Conservation (phyloP, 2,329 filamentous ascomycete genomes). For the Ophiostoma novo-ulmi region DNA sequence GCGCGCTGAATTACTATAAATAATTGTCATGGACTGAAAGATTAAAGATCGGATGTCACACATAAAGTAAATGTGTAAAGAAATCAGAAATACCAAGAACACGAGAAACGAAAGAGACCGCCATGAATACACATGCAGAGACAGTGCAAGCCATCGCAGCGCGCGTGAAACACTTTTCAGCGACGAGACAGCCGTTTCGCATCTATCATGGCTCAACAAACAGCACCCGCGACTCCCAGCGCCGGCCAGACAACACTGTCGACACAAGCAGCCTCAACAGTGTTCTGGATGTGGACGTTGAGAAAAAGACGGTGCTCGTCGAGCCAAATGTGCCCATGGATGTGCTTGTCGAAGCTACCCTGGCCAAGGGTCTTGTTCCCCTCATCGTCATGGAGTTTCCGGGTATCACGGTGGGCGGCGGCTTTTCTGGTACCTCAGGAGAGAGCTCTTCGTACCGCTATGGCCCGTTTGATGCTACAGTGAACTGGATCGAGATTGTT, state of each 20-base stretch:
- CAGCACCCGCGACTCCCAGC: conserved; percentile 59
- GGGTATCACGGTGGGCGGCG: conserved; percentile 63
- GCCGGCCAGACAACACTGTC: conserved; percentile 50
- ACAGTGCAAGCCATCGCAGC: neutral
- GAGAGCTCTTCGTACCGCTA: conserved; percentile 63
- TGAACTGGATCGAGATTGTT: conserved; percentile 59
- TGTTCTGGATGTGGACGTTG: conserved; percentile 56
- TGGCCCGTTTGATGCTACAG: conserved; percentile 60
- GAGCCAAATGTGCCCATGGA: conserved; percentile 69
- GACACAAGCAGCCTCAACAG: conserved; percentile 61
- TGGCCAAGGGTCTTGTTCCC: conserved; percentile 52
- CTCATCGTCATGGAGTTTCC: conserved; percentile 68
- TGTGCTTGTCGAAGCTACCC: conserved; percentile 52
- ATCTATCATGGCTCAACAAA: conserved; percentile 75
- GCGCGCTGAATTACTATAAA: too few relatives aligned
- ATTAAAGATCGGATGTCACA: neutral
- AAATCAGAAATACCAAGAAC: neutral
- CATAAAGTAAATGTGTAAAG: neutral
- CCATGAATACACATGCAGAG: neutral
- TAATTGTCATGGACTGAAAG: too few relatives aligned
- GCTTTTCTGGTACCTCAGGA: conserved; percentile 60
- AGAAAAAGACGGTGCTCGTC: conserved; percentile 51
- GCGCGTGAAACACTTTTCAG: conserved; percentile 41
- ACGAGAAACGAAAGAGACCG: too few relatives aligned
- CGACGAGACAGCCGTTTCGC: conserved; percentile 54